Evolutionary conservation across 169 alveolate genomes (phyloP).

Genomic region (Hepatocystis sp.): DNA sequence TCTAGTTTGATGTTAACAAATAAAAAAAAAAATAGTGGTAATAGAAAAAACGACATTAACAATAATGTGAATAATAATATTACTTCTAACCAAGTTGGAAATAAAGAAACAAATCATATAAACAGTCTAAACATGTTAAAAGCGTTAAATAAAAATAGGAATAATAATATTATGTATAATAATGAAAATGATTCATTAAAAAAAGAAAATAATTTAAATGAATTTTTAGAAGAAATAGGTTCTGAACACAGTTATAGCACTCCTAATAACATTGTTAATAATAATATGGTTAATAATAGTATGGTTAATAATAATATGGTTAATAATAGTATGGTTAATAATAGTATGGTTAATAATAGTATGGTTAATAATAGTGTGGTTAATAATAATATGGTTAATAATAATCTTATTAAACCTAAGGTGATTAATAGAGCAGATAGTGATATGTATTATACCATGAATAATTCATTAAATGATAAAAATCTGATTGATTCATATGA

Average conservation of each 20-base stretch:
- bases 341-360: no score
- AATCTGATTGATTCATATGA: slow-evolving; percentile 48
- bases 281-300: no score
- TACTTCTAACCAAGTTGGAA: no score
- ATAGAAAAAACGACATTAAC: no score
- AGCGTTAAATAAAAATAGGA: background rate
- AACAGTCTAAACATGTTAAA: slow-evolving; percentile 5
- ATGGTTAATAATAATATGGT: no score
- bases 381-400: no score
- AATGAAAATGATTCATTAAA: slow-evolving; percentile 24
- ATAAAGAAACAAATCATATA: background rate
- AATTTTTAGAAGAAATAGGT: slow-evolving; percentile 52
- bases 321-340: no score
- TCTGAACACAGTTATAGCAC: no score
- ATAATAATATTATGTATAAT: slow-evolving; percentile 7
- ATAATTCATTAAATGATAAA: slow-evolving; percentile 21
- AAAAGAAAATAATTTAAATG: slow-evolving; percentile 63
- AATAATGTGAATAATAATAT: no score
- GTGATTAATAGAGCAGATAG: slow-evolving; percentile 15
- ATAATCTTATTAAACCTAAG: slow-evolving; percentile 10
- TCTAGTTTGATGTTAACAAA: slow-evolving; percentile 42
- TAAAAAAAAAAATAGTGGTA: slow-evolving; percentile 7
- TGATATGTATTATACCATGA: slow-evolving; percentile 24
- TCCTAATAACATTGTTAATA: no score
- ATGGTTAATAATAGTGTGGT: no score